Evolutionary conservation across 805 yeast species (phyloP), one percentile per base, ranked within the genome.

Genomic region (Barnettozyma vustinii): DNA sequence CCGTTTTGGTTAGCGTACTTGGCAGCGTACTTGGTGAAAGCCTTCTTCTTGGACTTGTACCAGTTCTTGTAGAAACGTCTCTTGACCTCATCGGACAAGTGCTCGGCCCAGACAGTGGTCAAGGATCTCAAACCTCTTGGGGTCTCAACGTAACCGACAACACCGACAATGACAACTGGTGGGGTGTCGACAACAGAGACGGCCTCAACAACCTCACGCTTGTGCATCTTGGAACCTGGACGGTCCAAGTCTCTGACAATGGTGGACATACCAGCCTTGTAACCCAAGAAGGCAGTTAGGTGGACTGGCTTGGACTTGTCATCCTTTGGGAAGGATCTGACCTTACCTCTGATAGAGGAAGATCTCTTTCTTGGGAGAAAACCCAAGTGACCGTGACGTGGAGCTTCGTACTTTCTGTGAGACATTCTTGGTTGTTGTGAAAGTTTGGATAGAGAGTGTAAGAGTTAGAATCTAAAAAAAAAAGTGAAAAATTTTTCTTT

Each of bases 61-160:
- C 99, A 94, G 96, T 92, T 94, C 89, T 91, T 94, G 97, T 94
- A 94, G 96, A 94, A 94, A 83, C 97, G 89, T 84, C 99, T 89
- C 87, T 85, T 92, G 77, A 94, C 83, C 80, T 94, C 99, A 74
- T 94, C 99, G 70, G 96, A 87, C 73, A 94, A 84, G 81, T 94
- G 99, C 84, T 94, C 98, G 71, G 99, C 99, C 99, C 99, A 94
- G 74, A 94, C 99, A 71, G 99, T 94, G 76, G 98, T 89, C 76
- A 94, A 85, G 59, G 99, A 89, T 81, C 99, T 90, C 73, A 94
- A 84, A 80, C 99, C 99, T 83, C 97, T 91, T 80, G 99, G 99
- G 69, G 99, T 91, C 82, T 92, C 99, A 71, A 94, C 94, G 94
- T 94, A 94, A 78, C 99, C 99, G 71, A 94, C 99, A 75, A 90